Evolutionary conservation across 441 rosid genomes (phyloP), one percentile per base, ranked within the genome.

Genomic region (Sinapis alba): DNA sequence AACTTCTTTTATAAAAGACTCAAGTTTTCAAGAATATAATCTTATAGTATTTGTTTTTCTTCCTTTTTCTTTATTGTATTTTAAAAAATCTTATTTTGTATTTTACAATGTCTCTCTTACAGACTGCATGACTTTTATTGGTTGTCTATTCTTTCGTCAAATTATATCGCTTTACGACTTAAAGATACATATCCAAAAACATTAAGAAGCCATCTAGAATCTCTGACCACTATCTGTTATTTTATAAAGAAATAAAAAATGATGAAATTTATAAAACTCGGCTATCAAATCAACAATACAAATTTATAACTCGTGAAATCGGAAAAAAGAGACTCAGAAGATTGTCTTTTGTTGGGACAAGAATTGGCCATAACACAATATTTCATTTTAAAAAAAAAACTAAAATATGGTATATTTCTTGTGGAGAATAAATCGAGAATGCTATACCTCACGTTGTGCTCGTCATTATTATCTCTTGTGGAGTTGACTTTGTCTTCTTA

Each of bases 111-210:
- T 57, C 50, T 36, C n/a, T 5, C 72, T 64, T 65, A 57, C 79
- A 76, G 57, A 62, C 71, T 56, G 67, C 54, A 76, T 71, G 80
- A 47, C 34, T 77, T 71, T 71, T 0, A 62, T 69, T 76, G 38
- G 66, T 62, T 26, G 63, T 68, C 34, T 68, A 20, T 13, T 27
- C n/a, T 18, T 6, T 3, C 11, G 30, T 70, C 61, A 57, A 30
- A 30, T 45, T 56, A 76, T 76, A 28, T 11, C 6, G 41, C 51
- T 62, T 69, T 54, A 43, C 5, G 65, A 74, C 23, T 60, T 50
- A 2, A 47, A 65, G 41, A 41, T 19, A 19, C 8, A 65, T 3
- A 54, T 38, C 12, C 43, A 41, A 54, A 19, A 27, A 43, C 57
- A 41, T 43, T 64, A 43, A 65, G 12, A 30, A 57, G 36, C 77